A percentile compares a stretch with the other conserved stretches of the same genome.
Evolutionary conservation across 1,139 yeast genomes (phyloP).

Genomic region (Eremothecium cymbalariae): DNA sequence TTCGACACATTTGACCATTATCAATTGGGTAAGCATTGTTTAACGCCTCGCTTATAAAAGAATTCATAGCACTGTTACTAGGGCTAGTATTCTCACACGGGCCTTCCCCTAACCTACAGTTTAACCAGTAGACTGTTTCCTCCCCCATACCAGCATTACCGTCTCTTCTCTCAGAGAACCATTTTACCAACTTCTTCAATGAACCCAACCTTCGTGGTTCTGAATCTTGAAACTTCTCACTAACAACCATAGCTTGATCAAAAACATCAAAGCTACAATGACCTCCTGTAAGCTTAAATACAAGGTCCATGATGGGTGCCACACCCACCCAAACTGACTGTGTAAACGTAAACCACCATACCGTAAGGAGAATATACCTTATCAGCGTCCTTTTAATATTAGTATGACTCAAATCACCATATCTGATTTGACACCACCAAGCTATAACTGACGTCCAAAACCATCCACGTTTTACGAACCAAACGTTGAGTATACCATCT

Average conservation of each 20-base stretch:
- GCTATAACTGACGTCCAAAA: slow-evolving; percentile 67
- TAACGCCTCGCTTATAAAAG: background rate
- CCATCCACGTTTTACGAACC: slow-evolving; percentile 89
- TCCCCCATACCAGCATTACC: slow-evolving; percentile 6
- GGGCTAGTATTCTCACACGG: slow-evolving; percentile 3
- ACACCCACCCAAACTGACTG: slow-evolving; percentile 20
- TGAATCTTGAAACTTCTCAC: slow-evolving; percentile 22
- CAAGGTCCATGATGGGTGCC: slow-evolving; percentile 75
- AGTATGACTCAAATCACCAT: slow-evolving; percentile 8
- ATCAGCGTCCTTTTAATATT: background rate
- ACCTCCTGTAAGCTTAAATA: slow-evolving; percentile 80
- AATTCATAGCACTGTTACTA: background rate
- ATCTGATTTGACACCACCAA: slow-evolving; percentile 21
- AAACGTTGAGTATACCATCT: slow-evolving; percentile 47
- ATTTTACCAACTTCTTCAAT: slow-evolving; percentile 14
- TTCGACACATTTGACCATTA: slow-evolving; percentile 4
- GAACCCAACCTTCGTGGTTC: slow-evolving; percentile 16
- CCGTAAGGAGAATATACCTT: slow-evolving; percentile 20
- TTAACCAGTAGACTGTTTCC: slow-evolving; percentile 8
- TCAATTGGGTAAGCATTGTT: background rate
- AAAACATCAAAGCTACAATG: slow-evolving; percentile 39
- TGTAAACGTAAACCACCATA: slow-evolving; percentile 30
- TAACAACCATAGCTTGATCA: slow-evolving; percentile 16
- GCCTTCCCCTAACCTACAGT: slow-evolving; percentile 1
- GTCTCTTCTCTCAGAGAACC: slow-evolving; percentile 10